Base-by-base conservation (phyloP, 2,329 filamentous ascomycete species). In the Alternaria sp. region DNA sequence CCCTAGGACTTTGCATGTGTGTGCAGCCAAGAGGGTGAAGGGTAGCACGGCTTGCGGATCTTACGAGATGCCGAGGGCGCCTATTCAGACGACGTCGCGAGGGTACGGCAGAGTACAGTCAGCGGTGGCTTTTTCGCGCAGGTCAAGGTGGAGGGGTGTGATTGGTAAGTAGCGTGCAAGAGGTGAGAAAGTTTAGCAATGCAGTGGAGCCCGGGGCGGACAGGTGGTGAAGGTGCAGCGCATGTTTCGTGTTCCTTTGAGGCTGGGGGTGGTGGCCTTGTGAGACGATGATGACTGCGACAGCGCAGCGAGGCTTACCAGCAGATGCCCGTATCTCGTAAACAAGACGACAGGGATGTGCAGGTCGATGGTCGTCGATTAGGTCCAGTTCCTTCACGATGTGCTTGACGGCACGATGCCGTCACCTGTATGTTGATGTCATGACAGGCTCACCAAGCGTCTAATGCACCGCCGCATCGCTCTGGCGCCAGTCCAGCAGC, bases 391-490 rank as follows among this genome's bases (percentile, higher is more conserved):
- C 22, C 8, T 22, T 36, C 22, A 36, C 46, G 7, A 49, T n/a
- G 46, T 16, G 46, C 46, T 49, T 38, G 46, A 44, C 32, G 48
- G 39, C 41, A 46, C 57, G 61, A 57, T 57, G 59, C 55, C 54
- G 55, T 56, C 42, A 57, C 59, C 59, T 22, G 63, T 52, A 47
- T 66, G 58, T 62, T 72, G 69, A 72, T 67, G 68, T 72, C 68
- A 63, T 65, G 62, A 46, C 46, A 42, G 24, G 55, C 65, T 64
- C 63, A 51, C 16, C 16, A 20, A 46, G 46, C 22, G 61, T 39
- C 67, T 61, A 70, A 62, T 54, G 54, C 66, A 65, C 28, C 42
- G 43, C 39, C 46, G 65, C 63, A 67, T 64, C 59, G 64, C 54
- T 39, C 47, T 56, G 48, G 36, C 56, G 26, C 56, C 12, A 24